A percentile compares a stretch with the other conserved stretches of the same genome.
Evolutionary conservation across 352 stramenopile species (phyloP).

Genomic region (Phytopythium mirpurense): DNA sequence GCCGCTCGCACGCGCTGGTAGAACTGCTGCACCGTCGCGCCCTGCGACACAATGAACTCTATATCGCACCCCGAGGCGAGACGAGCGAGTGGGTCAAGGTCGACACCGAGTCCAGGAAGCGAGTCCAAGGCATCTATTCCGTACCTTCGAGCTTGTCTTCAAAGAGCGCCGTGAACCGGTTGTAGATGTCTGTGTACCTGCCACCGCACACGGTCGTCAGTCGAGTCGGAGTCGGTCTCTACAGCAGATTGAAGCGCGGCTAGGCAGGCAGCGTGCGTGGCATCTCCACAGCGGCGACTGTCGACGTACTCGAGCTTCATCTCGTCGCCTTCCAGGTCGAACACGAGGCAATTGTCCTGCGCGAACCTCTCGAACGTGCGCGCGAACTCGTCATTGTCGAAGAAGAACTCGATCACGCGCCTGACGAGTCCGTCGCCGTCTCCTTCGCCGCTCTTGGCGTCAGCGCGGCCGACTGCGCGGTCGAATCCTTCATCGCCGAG

Average conservation of each 20-base stretch:
- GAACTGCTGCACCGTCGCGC: conserved; percentile 56
- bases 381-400: conserved; percentile 75
- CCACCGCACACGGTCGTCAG: background rate
- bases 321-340: conserved; percentile 67
- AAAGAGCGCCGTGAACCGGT: conserved; percentile 67
- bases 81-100: background rate
- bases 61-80: background rate
- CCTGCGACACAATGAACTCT: conserved; percentile 62
- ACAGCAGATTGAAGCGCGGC: too few relatives aligned
- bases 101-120: too few relatives aligned
- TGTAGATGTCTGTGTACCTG: conserved; percentile 81
- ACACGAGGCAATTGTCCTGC: conserved; percentile 48
- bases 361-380: conserved; percentile 68
- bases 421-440: conserved; percentile 36
- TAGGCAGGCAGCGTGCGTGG: background rate
- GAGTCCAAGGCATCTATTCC: too few relatives aligned
- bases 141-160: conserved; percentile 78
- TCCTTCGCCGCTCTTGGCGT: conserved; percentile 19
- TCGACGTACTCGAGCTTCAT: conserved; percentile 72
- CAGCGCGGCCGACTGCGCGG: conserved; percentile 10
- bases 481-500: background rate
- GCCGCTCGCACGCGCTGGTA: conserved; percentile 53
- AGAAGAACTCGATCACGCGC: conserved; percentile 74
- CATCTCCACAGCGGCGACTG: background rate
- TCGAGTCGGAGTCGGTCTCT: too few relatives aligned